Evolutionary conservation across 495 filamentous ascomycete species (phyloP).

Genomic region (Alectoria sarmentosa): DNA sequence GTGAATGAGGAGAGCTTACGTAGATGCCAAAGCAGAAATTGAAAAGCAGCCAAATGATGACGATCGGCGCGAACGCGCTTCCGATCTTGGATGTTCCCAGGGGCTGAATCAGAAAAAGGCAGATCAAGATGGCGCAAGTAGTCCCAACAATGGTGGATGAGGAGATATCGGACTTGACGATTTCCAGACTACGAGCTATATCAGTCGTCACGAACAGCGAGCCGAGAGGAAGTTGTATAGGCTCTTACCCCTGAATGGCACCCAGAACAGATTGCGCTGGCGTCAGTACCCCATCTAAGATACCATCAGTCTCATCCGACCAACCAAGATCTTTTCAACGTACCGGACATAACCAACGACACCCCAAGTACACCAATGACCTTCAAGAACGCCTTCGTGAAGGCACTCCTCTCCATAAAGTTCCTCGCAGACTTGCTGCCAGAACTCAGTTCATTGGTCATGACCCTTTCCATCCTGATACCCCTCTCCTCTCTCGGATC

Average conservation of each 20-base stretch:
- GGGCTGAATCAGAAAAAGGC: constrained; percentile 64
- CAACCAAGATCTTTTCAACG: background rate
- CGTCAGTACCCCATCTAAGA: constrained; percentile 58
- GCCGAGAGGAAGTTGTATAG: background rate
- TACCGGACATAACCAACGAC: constrained; percentile 54
- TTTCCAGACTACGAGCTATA: constrained; percentile 35
- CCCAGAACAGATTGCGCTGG: constrained; percentile 65
- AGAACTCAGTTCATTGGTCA: constrained; percentile 45
- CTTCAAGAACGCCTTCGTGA: constrained; percentile 50
- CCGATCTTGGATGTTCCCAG: constrained; percentile 62
- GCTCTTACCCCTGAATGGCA: constrained; percentile 54
- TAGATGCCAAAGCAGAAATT: constrained; percentile 65
- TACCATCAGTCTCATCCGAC: background rate
- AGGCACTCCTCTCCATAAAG: constrained; percentile 48
- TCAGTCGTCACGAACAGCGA: background rate
- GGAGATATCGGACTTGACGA: constrained; percentile 38
- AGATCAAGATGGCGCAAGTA: constrained; percentile 59
- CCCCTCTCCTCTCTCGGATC: constrained; percentile 49
- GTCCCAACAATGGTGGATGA: constrained; percentile 54
- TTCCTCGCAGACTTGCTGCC: constrained; percentile 47
- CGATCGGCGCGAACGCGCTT: constrained; percentile 59
- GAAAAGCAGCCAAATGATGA: constrained; percentile 66
- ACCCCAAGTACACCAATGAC: constrained; percentile 64
- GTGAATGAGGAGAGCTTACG: constrained; percentile 24
- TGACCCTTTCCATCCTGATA: constrained; percentile 54